Conservation (phyloP, 208 protist genomes). For the Acanthamoeba triangularis region DNA sequence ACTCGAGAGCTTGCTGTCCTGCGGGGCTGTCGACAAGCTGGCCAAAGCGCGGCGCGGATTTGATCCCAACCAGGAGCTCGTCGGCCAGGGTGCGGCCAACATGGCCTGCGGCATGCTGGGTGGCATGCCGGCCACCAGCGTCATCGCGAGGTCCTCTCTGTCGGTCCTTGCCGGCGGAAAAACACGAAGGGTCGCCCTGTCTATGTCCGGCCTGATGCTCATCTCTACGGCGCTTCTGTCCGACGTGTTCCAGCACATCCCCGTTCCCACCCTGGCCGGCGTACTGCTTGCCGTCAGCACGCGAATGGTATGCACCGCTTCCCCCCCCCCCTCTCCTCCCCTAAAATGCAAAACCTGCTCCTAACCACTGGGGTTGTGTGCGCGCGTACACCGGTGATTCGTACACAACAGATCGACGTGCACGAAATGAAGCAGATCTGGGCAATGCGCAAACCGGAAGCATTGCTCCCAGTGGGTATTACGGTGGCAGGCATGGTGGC, state of each 20-base stretch:
- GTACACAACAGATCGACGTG: neutral
- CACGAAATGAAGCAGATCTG: constrained; percentile 32
- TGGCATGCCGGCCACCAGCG: constrained; percentile 47
- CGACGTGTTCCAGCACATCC: constrained; percentile 36
- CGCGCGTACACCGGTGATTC: neutral
- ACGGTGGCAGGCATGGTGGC: constrained; percentile 29
- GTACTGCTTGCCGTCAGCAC: constrained; percentile 24
- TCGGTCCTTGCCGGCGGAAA: constrained; percentile 12
- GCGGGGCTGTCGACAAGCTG: constrained; percentile 41
- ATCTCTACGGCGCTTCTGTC: constrained; percentile 11
- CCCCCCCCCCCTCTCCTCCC: too few species aligned
- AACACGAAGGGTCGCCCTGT: neutral
- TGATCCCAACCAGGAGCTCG: constrained; percentile 20
- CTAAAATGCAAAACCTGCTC: too few species aligned
- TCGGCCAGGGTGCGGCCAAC: constrained; percentile 20
- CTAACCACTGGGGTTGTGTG: too few species aligned
- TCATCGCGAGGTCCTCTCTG: constrained; percentile 29
- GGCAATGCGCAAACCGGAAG: neutral
- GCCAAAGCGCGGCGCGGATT: neutral
- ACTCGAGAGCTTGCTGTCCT: constrained; percentile 39
- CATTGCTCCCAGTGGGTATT: neutral
- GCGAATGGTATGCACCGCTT: neutral
- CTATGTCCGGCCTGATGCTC: constrained; percentile 17
- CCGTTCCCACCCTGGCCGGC: constrained; percentile 26
- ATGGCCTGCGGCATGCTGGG: constrained; percentile 24